Conservation (phyloP, 2,329 filamentous ascomycete species). For the Coniella lustricola region DNA sequence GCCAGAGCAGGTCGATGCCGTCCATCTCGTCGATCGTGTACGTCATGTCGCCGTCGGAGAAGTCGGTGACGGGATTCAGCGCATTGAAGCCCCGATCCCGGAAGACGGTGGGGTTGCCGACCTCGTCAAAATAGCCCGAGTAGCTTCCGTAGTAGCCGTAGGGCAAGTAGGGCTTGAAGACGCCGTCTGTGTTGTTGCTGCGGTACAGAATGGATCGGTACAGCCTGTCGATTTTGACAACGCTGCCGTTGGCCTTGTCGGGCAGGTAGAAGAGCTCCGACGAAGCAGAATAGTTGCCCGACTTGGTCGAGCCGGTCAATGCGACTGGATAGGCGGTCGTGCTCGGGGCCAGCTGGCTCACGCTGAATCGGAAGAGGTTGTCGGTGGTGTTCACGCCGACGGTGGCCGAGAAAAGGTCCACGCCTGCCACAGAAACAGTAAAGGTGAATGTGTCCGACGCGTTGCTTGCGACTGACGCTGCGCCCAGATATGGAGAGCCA, state of each 20-base stretch:
- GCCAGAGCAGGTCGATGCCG: constrained; percentile 30
- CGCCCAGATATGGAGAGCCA: constrained; percentile 29
- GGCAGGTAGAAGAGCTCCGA: constrained; percentile 36
- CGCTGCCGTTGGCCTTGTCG: constrained; percentile 34
- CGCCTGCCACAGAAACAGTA: constrained; percentile 24
- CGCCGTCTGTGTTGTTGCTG: constrained; percentile 27
- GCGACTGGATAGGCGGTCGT: constrained; percentile 32
- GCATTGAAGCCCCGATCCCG: constrained; percentile 34
- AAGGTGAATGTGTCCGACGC: constrained; percentile 29
- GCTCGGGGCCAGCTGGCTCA: constrained; percentile 29
- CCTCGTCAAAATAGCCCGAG: constrained; percentile 36
- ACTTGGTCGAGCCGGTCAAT: constrained; percentile 27
- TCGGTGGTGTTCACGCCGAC: constrained; percentile 29
- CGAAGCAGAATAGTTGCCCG: constrained; percentile 29
- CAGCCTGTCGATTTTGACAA: constrained; percentile 38
- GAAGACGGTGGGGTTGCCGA: constrained; percentile 28
- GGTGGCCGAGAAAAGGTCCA: constrained; percentile 27
- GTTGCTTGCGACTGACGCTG: constrained; percentile 18
- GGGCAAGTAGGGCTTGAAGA: constrained; percentile 35
- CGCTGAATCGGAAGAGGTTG: constrained; percentile 30
- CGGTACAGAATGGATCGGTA: constrained; percentile 35
- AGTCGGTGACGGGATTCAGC: constrained; percentile 36
- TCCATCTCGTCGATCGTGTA: constrained; percentile 32
- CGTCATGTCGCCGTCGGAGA: constrained; percentile 28
- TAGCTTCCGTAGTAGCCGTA: constrained; percentile 39